phyloP scores from a whole-genome alignment of 2,329 filamentous ascomycete species.

The Paecilomyces niveus region DNA sequence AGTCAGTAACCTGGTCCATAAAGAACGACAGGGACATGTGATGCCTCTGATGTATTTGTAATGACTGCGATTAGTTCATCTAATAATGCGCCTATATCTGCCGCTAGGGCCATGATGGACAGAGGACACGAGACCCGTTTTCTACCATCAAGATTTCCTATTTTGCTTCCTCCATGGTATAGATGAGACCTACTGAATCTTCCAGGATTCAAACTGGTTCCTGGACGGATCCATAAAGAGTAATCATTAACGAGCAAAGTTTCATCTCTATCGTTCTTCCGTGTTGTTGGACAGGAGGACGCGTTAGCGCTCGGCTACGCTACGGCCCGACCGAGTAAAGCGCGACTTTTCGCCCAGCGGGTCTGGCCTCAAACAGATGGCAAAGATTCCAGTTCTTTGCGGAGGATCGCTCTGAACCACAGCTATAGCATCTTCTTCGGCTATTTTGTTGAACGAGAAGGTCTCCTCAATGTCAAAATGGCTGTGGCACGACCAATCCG shows the following conservation, averaged over 20 bases:
- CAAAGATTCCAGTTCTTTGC: slow-evolving; percentile 6
- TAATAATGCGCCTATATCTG: slow-evolving; percentile 56
- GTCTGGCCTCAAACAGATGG: not conserved
- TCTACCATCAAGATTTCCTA: not conserved
- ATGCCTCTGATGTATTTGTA: slow-evolving; percentile 51
- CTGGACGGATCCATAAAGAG: not conserved
- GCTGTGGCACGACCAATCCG: slow-evolving; percentile 10
- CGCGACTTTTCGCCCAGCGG: not conserved
- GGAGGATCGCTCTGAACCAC: not conserved
- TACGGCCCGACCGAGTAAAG: not conserved
- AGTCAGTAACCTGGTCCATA: slow-evolving; percentile 1
- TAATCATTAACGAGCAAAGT: not conserved
- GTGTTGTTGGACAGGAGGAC: not conserved
- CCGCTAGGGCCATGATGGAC: slow-evolving; percentile 60
- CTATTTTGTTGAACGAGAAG: not conserved
- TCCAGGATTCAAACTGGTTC: not conserved
- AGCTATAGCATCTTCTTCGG: not conserved
- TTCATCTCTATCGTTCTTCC: not conserved
- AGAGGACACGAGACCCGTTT: not conserved
- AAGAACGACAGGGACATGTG: slow-evolving; percentile 1
- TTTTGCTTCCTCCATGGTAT: not conserved
- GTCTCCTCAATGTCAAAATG: slow-evolving; percentile 10
- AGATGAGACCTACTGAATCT: not conserved
- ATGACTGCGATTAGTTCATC: slow-evolving; percentile 65
- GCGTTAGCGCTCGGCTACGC: not conserved